Percentiles rank a stretch among this genome's conserved stretches.
Evolutionary conservation across 139 green algal genomes (phyloP).

Genomic region (Chlorella ohadii): DNA sequence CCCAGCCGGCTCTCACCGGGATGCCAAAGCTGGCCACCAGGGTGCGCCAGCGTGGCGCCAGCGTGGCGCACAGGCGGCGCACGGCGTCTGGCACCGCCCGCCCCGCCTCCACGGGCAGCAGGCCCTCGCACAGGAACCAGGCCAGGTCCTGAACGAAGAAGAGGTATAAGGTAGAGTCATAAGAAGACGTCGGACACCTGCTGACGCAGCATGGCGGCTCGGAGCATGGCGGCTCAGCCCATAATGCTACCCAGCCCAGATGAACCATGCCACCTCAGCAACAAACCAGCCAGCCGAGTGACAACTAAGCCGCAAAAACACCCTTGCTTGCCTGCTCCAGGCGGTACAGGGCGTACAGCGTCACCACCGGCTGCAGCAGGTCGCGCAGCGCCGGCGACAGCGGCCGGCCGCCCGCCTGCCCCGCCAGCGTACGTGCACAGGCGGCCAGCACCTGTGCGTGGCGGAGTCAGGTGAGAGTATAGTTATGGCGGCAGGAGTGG

Average conservation of each 20-base stretch:
- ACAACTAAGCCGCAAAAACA: too few species aligned
- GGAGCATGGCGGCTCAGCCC: too few species aligned
- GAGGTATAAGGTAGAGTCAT: too few species aligned
- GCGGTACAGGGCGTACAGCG: slow-evolving; percentile 74
- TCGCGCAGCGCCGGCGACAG: slow-evolving; percentile 28
- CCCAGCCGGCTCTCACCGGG: slow-evolving; percentile 34
- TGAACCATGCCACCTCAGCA: too few species aligned
- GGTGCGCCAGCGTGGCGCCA: slow-evolving; percentile 53
- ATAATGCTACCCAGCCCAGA: too few species aligned
- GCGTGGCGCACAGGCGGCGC: slow-evolving; percentile 53
- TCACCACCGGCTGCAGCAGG: slow-evolving; percentile 61
- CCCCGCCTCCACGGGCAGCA: slow-evolving; percentile 63
- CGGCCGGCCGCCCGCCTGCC: not conserved
- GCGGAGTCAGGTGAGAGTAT: too few species aligned
- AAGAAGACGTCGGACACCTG: too few species aligned
- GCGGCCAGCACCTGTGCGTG: slow-evolving; percentile 64
- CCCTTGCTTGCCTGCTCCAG: slow-evolving; percentile 65
- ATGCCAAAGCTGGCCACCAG: slow-evolving; percentile 88
- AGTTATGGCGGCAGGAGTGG: too few species aligned
- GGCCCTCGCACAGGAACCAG: slow-evolving; percentile 78
- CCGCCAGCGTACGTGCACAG: slow-evolving; percentile 40
- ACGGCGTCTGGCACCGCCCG: slow-evolving; percentile 50
- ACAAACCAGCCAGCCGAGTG: too few species aligned
- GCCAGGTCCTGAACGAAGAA: slow-evolving; percentile 56
- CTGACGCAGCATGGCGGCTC: too few species aligned